Evolutionary conservation across 2,329 filamentous ascomycete species (phyloP).

Genomic region (Scedosporium apiospermum): DNA sequence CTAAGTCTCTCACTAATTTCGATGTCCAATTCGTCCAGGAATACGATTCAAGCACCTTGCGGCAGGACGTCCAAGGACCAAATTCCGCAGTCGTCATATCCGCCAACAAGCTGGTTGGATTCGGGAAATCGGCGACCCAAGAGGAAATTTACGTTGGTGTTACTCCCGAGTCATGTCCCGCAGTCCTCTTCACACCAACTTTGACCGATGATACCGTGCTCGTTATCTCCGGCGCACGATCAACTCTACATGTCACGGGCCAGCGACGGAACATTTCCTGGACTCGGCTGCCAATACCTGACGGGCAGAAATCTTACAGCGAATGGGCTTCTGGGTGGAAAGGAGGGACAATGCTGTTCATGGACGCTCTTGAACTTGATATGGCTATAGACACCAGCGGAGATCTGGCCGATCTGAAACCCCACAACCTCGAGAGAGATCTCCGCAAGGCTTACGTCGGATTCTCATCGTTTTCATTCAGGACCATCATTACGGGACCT

Average conservation of each 20-base stretch:
- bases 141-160: conserved; percentile 25
- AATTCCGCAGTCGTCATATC: conserved; percentile 20
- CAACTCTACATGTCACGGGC: conserved; percentile 19
- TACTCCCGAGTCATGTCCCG: conserved; percentile 23
- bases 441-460: conserved; percentile 19
- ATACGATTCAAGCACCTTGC: neutral
- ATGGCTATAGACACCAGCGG: conserved; percentile 5
- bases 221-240: conserved; percentile 16
- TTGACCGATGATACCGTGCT: conserved; percentile 17
- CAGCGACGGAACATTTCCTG: conserved; percentile 20
- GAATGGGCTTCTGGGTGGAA: conserved; percentile 5
- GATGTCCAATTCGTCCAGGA: neutral
- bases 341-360: conserved; percentile 22
- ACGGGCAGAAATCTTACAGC: neutral
- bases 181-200: conserved; percentile 22
- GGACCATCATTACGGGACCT: conserved; percentile 16
- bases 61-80: conserved; percentile 14
- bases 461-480: conserved; percentile 14
- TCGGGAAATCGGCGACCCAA: conserved; percentile 25
- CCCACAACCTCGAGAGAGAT: conserved; percentile 18
- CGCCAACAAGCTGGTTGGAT: conserved; percentile 23
- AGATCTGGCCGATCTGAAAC: conserved; percentile 17
- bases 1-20: neutral
- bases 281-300: conserved; percentile 5
- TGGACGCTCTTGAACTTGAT: conserved; percentile 27